Evolutionary conservation across 768 basidiomycete species (phyloP), one percentile per base, ranked within the genome.

Genomic region (Mrakia frigida): DNA sequence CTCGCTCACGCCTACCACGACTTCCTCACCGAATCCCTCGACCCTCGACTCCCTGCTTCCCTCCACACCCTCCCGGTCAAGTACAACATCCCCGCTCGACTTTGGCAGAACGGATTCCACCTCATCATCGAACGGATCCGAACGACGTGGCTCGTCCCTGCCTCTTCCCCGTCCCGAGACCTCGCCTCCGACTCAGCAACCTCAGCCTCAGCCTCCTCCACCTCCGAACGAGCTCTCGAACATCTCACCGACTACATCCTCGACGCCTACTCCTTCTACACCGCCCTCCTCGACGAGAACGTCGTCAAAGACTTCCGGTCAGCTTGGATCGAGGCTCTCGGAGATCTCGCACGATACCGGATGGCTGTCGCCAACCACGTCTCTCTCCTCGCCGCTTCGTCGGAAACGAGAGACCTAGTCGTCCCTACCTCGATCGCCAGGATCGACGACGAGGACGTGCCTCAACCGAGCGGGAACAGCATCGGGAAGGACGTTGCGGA

Each of bases 291-390:
- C 70, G 96, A 98, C 81, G 91, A 97, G 81, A 88, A 87, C 13
- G 86, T 86, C 0, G 87, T 98, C 63, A 84, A 82, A 2, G 82
- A 85, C 10, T 97, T 93, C 85, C 89, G 90, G 76, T 85, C 88
- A 2, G 90, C 90, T 25, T 99, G 97, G 97, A 88, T 98, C 71
- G 97, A 99, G 82, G 93, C 95, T 5, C 89, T 99, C 23, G 97
- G 97, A 33, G 97, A 99, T 83, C 87, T 99, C 41, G 94, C 97
- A 0, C 87, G 95, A 50, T 98, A 98, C 83, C 88, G 92, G 70
- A 96, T 97, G 92, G 90, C 91, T 1, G 92, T 98, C n/a, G 92
- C 93, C n/a, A 90, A 89, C 5, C 84, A 84, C 43, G 89, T 94
- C 87, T 87, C 92, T n/a, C 71, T 75, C n/a, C 65, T 43, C 25